Percentiles rank a stretch among this genome's conserved stretches.
phyloP scores from a whole-genome alignment of 2,329 filamentous ascomycete species.

The Pestalotiopsis sp. region DNA sequence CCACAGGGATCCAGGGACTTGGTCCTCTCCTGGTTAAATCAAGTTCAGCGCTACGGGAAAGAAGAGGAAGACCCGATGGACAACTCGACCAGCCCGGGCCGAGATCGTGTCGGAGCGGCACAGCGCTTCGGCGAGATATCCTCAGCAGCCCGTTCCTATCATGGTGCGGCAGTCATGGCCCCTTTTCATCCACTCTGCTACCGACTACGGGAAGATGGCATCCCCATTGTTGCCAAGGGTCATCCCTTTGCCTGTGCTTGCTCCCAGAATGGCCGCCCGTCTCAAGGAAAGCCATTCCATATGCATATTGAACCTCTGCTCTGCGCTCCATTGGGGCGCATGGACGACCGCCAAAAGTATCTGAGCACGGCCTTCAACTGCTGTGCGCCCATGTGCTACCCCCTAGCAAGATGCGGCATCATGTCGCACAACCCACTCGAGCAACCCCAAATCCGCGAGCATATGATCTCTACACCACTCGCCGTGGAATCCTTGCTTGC shows the following conservation, averaged over 20 bases:
- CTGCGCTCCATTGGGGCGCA: background rate
- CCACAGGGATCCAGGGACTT: background rate
- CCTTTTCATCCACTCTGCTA: background rate
- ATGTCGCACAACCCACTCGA: constrained; percentile 4
- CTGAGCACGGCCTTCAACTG: background rate
- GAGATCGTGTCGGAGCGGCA: background rate
- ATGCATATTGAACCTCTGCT: background rate
- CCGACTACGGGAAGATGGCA: background rate
- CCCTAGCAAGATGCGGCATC: background rate
- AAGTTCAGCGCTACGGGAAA: background rate
- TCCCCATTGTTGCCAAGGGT: background rate
- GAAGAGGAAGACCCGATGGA: background rate
- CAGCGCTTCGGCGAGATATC: background rate
- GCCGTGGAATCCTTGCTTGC: background rate
- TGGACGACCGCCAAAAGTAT: constrained; percentile 1
- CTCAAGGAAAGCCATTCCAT: background rate
- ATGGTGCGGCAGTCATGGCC: background rate
- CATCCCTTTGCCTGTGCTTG: background rate
- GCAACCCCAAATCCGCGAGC: background rate
- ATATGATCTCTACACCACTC: background rate
- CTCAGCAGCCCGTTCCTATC: background rate
- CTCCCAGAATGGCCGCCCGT: background rate
- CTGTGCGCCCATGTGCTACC: background rate
- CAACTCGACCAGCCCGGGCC: background rate
- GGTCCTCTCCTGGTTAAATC: background rate